Evolutionary conservation across 2,329 filamentous ascomycete genomes (phyloP).

Genomic region (Alternaria brassicae): DNA sequence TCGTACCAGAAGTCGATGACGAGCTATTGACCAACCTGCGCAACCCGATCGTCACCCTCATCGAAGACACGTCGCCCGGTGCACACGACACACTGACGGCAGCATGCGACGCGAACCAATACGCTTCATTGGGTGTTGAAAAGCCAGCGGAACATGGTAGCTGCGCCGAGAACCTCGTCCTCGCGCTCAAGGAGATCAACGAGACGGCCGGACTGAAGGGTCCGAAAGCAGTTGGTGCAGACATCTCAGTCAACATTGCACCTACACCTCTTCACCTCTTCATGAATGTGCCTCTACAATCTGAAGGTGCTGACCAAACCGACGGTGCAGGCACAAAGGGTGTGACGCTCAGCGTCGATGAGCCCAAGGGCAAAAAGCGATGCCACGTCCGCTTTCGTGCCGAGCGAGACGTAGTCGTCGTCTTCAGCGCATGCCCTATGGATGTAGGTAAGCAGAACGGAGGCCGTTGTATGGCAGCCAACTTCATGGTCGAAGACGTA

Average conservation of each 20-base stretch:
- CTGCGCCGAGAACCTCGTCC: constrained; percentile 59
- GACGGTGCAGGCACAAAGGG: constrained; percentile 41
- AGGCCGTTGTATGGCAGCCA: constrained; percentile 49
- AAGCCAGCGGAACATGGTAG: constrained; percentile 56
- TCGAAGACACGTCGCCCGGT: constrained; percentile 55
- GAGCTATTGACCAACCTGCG: constrained; percentile 56
- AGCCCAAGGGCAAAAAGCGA: constrained; percentile 46
- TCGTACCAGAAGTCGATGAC: constrained; percentile 53
- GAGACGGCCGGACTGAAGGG: constrained; percentile 56
- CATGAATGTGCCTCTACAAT: constrained; percentile 44
- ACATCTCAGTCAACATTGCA: constrained; percentile 57
- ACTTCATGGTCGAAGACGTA: constrained; percentile 49
- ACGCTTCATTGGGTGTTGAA: constrained; percentile 52
- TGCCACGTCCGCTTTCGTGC: constrained; percentile 45
- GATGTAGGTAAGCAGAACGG: constrained; percentile 48
- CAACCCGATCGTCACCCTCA: constrained; percentile 55
- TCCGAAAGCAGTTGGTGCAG: constrained; percentile 55
- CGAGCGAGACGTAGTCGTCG: constrained; percentile 47
- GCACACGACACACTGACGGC: constrained; percentile 58
- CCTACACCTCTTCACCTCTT: constrained; percentile 57
- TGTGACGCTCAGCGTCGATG: constrained; percentile 36
- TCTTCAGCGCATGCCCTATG: constrained; percentile 51
- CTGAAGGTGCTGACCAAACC: constrained; percentile 17
- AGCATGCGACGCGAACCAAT: constrained; percentile 56
- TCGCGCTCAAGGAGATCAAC: constrained; percentile 58